Percentiles rank a stretch among this genome's conserved stretches.
phyloP scores from a whole-genome alignment of 352 stramenopile genomes.

The Pythium phragmitis region DNA sequence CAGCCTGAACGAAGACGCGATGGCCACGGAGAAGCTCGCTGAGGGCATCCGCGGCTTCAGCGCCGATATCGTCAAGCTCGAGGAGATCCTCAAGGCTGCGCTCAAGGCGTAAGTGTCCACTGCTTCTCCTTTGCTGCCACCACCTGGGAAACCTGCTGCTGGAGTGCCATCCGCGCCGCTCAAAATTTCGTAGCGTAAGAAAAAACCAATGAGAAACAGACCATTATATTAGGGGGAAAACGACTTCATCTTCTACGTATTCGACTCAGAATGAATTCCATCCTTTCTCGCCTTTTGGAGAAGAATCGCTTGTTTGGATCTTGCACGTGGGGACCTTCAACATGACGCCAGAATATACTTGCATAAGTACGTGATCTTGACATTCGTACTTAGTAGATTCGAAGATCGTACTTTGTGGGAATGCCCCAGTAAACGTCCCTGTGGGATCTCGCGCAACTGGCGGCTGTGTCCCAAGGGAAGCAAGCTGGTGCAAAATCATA shows the following conservation, averaged over 20 bases:
- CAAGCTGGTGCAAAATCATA: neutral
- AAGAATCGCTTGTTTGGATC: neutral
- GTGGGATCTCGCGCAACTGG: constrained; percentile 23
- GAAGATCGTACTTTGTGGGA: constrained; percentile 32
- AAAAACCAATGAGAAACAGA: constrained; percentile 16
- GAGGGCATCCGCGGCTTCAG: constrained; percentile 98
- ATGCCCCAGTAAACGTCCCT: neutral
- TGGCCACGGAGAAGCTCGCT: constrained; percentile 97
- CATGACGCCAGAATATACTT: constrained; percentile 2
- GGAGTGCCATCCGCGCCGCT: neutral
- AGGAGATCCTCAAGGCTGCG: constrained; percentile 97
- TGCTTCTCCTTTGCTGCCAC: neutral
- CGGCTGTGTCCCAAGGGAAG: constrained; percentile 5
- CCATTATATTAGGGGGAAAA: constrained; percentile 14
- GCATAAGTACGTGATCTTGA: constrained; percentile 1
- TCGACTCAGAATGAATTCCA: neutral
- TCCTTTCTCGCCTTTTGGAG: neutral
- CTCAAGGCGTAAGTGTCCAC: constrained; percentile 70
- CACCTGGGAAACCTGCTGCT: constrained; percentile 3
- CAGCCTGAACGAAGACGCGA: constrained; percentile 97
- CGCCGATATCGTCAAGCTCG: constrained; percentile 97
- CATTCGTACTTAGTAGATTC: constrained; percentile 2
- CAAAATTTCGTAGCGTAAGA: neutral
- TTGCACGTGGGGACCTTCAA: constrained; percentile 8
- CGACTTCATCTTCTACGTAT: constrained; percentile 17